Percentiles rank a stretch among this genome's conserved stretches.
Conservation (phyloP, 306 rosid species). For the Cucurbita argyrosperma region DNA sequence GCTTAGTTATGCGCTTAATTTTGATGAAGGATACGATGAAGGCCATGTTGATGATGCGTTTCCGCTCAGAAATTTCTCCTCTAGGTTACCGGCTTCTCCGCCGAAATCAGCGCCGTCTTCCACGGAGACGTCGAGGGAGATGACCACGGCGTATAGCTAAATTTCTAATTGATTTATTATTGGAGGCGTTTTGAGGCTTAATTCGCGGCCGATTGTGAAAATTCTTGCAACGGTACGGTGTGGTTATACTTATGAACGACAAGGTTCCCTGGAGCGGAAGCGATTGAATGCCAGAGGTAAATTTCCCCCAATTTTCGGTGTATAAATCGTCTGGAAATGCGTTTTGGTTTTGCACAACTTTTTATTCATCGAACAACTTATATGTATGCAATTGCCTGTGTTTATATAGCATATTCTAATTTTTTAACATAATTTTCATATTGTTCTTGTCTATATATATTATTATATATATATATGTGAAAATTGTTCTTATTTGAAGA, state of each 20-base stretch:
- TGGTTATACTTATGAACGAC: background rate
- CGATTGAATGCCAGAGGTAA: background rate
- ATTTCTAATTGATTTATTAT: background rate
- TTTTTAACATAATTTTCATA: background rate
- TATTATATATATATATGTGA: background rate
- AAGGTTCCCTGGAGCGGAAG: background rate
- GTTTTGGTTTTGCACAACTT: background rate
- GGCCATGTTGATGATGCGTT: slow-evolving; percentile 6
- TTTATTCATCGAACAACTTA: background rate
- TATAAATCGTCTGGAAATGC: background rate
- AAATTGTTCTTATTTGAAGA: no score
- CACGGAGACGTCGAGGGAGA: slow-evolving; percentile 4
- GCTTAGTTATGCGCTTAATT: slow-evolving; percentile 49
- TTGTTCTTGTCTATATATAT: background rate
- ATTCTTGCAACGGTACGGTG: background rate
- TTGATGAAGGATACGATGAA: slow-evolving; percentile 36
- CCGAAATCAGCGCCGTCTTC: background rate
- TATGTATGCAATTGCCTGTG: background rate
- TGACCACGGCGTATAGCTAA: background rate
- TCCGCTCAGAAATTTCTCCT: slow-evolving; percentile 29
- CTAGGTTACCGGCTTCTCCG: slow-evolving; percentile 33
- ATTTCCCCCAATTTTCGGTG: background rate
- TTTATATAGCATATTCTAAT: background rate
- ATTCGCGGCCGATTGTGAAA: background rate
- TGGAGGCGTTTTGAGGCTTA: background rate